Conservation (phyloP, 768 basidiomycete genomes). For the Mycena filopes region DNA sequence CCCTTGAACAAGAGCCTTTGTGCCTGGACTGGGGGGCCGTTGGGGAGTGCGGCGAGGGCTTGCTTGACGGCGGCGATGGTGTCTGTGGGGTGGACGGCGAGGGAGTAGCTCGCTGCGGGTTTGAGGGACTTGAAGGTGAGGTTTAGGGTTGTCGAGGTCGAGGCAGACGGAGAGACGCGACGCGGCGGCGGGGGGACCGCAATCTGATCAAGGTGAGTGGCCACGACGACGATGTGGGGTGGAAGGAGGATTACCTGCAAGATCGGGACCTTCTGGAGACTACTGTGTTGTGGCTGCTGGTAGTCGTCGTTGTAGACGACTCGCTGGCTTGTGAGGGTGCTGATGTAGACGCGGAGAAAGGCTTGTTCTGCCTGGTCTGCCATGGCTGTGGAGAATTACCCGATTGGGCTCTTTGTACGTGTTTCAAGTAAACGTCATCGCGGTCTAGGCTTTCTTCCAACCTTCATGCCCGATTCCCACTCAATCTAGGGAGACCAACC, state of each 20-base stretch:
- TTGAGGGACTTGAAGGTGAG: slow-evolving; percentile 94
- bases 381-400: slow-evolving; percentile 38
- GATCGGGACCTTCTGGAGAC: slow-evolving; percentile 75
- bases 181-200: slow-evolving; percentile 67
- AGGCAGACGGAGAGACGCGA: slow-evolving; percentile 34
- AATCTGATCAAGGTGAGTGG: slow-evolving; percentile 51
- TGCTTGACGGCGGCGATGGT: slow-evolving; percentile 84
- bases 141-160: slow-evolving; percentile 58
- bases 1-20: slow-evolving; percentile 94
- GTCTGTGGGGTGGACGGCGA: slow-evolving; percentile 84
- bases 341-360: slow-evolving; percentile 74
- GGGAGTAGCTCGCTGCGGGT: slow-evolving; percentile 79
- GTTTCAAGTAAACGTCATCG: no score
- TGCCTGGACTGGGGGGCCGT: slow-evolving; percentile 80
- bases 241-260: slow-evolving; percentile 59
- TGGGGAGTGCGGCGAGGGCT: slow-evolving; percentile 71
- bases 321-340: slow-evolving; percentile 73
- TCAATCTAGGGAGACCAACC: no score
- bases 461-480: no score
- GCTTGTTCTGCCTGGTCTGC: slow-evolving; percentile 69
- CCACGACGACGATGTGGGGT: neutral
- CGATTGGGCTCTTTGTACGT: neutral
- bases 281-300: slow-evolving; percentile 74
- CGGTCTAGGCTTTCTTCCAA: no score
- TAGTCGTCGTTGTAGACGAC: slow-evolving; percentile 79